Base-by-base conservation (phyloP, 768 basidiomycete species). In the Pisolithus sp. region DNA sequence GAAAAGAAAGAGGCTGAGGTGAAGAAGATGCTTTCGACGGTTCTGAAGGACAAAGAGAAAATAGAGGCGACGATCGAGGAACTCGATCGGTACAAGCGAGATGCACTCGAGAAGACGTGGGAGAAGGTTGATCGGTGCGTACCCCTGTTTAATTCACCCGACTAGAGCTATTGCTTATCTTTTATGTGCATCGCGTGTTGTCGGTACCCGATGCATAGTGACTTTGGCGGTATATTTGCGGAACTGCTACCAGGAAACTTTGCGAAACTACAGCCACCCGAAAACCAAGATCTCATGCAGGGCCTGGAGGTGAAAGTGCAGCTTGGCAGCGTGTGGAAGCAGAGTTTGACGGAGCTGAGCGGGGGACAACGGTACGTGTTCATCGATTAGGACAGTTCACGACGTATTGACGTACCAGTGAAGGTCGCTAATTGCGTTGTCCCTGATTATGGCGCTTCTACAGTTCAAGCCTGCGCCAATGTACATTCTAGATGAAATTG, bases 401-500 rank as follows among this genome's bases (percentile, higher is more conserved):
- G 48, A 57, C 17, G 34, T 18, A 12, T 18, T 47, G 36, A 57
- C 24, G 8, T 17, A 43, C 44, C n/a, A 40, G 37, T 39, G 21
- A 59, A 98, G 94, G 57, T 99, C 96, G 0, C 79, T 99, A 57
- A 98, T 99, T 62, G 96, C 96, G 0, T 80, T 99, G 1, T 98
- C 95, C 12, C 78, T 99, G 37, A 98, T 98, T 73, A 95, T 99
- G 93, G 89, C 96, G 0, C 81, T 99, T 17, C 82, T 98, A n/a
- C 93, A 97, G 66, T 97, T 97, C 79, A 97, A 97, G 64, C 94
- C 95, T 7, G 94, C 95, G 15, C 95, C 93, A 2, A 93, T 98
- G 92, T 98, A 98, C 69, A 99, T 99, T 64, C 80, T 99, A 8
- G 96, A 99, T 71, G 96, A 99, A 70, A 95, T 99, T 56, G 96